Evolutionary conservation across 176 grass and related monocot genomes (phyloP).

Genomic region (Oryza punctata): DNA sequence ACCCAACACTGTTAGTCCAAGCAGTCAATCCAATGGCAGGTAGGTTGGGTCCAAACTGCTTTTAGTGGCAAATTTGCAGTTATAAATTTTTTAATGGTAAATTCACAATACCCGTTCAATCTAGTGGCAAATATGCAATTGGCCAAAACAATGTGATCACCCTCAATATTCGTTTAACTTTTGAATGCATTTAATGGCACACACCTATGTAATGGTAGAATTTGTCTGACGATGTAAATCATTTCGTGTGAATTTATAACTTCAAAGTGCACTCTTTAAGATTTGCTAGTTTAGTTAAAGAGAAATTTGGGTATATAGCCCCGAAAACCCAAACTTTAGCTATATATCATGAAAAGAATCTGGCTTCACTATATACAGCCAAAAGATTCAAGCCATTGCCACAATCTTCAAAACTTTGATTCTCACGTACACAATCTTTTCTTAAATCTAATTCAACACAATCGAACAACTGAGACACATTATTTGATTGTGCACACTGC

Average conservation of each 20-base stretch:
- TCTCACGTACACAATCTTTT: neutral
- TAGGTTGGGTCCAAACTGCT: too few species aligned
- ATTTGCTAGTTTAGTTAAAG: neutral
- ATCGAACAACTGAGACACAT: neutral
- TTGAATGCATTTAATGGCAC: neutral
- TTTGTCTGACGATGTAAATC: neutral
- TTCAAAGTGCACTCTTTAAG: neutral
- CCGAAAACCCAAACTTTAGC: neutral
- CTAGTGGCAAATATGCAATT: too few species aligned
- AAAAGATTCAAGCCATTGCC: neutral
- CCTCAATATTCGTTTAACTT: neutral
- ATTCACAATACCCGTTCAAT: too few species aligned
- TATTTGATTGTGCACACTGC: neutral
- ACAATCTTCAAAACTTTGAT: neutral
- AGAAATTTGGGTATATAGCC: neutral
- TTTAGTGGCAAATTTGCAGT: too few species aligned
- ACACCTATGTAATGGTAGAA: neutral
- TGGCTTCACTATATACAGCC: neutral
- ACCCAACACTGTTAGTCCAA: too few species aligned
- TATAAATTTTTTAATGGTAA: too few species aligned
- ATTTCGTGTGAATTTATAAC: neutral
- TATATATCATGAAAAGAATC: neutral
- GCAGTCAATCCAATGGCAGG: too few species aligned
- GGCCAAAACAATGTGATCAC: neutral
- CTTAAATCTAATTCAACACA: neutral